These are phyloP conservation scores for Dioscorea dumetorum DNA, from an alignment of 106 monocot species.

Conservation along the genomic window DNA sequence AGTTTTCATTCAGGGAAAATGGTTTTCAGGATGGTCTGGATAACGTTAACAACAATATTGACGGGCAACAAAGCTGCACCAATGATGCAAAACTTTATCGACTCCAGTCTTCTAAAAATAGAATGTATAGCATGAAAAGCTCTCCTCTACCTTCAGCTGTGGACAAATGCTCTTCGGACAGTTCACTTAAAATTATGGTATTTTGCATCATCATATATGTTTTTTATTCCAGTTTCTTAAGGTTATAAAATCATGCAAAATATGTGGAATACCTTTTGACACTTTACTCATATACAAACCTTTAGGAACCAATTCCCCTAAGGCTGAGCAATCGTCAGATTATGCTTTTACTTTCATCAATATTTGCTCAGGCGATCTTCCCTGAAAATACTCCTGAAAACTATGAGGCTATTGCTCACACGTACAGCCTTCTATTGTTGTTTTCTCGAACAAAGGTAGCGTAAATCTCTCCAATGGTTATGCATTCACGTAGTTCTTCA, in stretches of 20 bases:
- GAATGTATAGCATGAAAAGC: slow-evolving; percentile 26
- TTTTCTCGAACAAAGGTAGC: slow-evolving; percentile 81
- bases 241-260: no score
- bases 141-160: slow-evolving; percentile 10
- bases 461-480: no score
- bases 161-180: slow-evolving; percentile 23
- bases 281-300: slow-evolving; percentile 7
- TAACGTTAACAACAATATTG: slow-evolving; percentile 10
- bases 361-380: slow-evolving; percentile 76
- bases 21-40: slow-evolving; percentile 20
- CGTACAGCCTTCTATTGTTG: slow-evolving; percentile 65
- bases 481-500: neutral
- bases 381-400: slow-evolving; percentile 76
- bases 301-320: slow-evolving; percentile 59
- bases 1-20: slow-evolving; percentile 25
- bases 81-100: slow-evolving; percentile 25
- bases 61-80: slow-evolving; percentile 17
- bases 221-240: neutral
- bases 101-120: slow-evolving; percentile 46
- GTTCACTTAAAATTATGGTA: slow-evolving; percentile 27
- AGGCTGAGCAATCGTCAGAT: slow-evolving; percentile 72
- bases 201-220: no score
- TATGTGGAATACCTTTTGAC: neutral
- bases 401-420: slow-evolving; percentile 91
- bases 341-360: slow-evolving; percentile 66